Evolutionary conservation across 225 moss, liverwort and hornwort species (phyloP).

Genomic region (Pseudoscleropodium purum): DNA sequence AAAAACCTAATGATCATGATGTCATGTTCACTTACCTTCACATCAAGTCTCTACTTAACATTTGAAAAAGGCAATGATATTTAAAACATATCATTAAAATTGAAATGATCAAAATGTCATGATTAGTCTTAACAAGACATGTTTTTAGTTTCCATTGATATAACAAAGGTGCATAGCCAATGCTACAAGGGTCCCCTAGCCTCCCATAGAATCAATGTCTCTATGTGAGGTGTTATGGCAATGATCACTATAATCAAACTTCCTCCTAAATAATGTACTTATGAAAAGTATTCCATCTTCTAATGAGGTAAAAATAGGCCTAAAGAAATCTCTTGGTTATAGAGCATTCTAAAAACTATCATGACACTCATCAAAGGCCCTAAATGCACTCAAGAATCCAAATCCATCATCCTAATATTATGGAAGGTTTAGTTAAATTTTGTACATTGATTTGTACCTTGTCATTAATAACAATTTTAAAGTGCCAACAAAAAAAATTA

Average conservation of each 20-base stretch:
- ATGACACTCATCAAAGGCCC: background rate
- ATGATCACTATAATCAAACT: background rate
- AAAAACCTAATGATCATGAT: background rate
- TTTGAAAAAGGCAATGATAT: background rate
- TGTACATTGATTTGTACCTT: background rate
- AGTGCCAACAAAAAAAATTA: too few species aligned
- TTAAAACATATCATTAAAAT: background rate
- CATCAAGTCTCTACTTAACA: background rate
- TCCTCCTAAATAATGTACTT: background rate
- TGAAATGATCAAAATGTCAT: background rate
- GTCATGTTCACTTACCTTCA: background rate
- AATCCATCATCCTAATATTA: background rate
- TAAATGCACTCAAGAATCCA: background rate
- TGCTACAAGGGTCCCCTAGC: background rate
- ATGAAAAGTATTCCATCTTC: accelerated
- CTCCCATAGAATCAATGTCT: background rate
- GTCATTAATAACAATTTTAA: too few species aligned
- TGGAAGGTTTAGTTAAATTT: background rate
- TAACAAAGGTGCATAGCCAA: background rate
- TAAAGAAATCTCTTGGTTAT: background rate
- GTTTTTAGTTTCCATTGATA: background rate
- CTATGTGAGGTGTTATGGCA: accelerated
- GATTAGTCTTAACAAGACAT: background rate
- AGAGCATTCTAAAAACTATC: background rate
- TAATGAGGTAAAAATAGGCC: background rate